A percentile compares a stretch with the other conserved stretches of the same genome.
These are phyloP conservation scores for Nakazawaea populi DNA, from an alignment of 805 yeast genomes.

Conservation along the genomic window DNA sequence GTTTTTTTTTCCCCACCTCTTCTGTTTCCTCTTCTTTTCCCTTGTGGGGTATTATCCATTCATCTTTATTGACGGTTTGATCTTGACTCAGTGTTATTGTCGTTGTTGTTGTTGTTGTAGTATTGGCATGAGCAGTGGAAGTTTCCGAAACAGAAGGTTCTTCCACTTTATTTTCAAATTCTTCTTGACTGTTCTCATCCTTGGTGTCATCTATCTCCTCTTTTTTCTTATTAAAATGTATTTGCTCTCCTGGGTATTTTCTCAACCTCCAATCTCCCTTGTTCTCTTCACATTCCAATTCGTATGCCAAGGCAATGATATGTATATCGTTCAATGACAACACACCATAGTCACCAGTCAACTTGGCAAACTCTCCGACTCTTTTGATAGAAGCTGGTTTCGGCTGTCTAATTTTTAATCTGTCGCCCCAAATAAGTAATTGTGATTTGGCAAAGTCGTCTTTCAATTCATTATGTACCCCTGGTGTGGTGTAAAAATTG, in stretches of 20 bases:
- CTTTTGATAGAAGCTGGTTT: slow-evolving; percentile 51
- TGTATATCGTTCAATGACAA: slow-evolving; percentile 89
- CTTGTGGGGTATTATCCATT: slow-evolving; percentile 11
- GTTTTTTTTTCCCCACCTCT: slow-evolving; percentile 28
- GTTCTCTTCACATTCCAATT: slow-evolving; percentile 67
- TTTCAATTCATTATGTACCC: slow-evolving; percentile 79
- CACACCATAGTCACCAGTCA: slow-evolving; percentile 89
- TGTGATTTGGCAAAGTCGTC: slow-evolving; percentile 83
- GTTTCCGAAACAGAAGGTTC: neutral
- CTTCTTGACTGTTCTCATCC: slow-evolving; percentile 11
- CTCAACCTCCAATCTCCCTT: slow-evolving; percentile 69
- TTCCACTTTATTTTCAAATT: slow-evolving; percentile 8
- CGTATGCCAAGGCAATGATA: slow-evolving; percentile 86
- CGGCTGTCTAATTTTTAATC: slow-evolving; percentile 72
- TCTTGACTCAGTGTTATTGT: too few relatives aligned
- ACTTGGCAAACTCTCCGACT: slow-evolving; percentile 70
- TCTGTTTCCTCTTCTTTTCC: neutral
- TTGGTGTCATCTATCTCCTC: slow-evolving; percentile 14
- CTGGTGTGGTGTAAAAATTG: slow-evolving; percentile 83
- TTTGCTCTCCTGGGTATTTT: slow-evolving; percentile 62
- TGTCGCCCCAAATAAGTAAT: slow-evolving; percentile 74
- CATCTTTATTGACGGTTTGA: slow-evolving; percentile 3
- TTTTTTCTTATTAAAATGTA: slow-evolving; percentile 20
- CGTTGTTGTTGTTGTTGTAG: too few relatives aligned
- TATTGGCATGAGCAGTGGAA: too few relatives aligned